A percentile compares a stretch with the other conserved stretches of the same genome.
Evolutionary conservation across 2,329 filamentous ascomycete genomes (phyloP).

Genomic region (Ciborinia camelliae): DNA sequence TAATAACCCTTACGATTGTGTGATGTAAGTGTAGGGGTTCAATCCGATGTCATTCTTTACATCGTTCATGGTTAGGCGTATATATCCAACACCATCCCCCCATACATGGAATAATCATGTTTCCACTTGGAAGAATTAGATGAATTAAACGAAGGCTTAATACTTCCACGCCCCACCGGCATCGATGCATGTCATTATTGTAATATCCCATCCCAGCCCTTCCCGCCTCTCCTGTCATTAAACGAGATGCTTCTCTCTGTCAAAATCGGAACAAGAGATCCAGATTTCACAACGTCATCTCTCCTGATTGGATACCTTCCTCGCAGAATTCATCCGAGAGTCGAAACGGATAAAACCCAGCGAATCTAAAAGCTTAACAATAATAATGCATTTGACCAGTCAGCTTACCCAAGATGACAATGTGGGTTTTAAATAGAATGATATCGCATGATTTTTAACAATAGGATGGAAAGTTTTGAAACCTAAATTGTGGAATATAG

Average conservation of each 20-base stretch:
- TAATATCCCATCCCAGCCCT: neutral
- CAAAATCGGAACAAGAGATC: neutral
- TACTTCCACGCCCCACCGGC: neutral
- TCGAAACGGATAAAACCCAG: neutral
- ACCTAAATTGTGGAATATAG: neutral
- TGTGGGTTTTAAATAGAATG: neutral
- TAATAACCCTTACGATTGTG: no score
- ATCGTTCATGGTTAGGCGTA: neutral
- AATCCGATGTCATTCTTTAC: no score
- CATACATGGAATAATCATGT: neutral
- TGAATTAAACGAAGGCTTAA: neutral
- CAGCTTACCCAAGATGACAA: neutral
- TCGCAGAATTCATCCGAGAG: neutral
- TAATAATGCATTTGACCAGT: neutral
- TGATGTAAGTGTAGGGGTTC: no score
- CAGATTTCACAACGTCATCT: neutral
- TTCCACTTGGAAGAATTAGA: neutral
- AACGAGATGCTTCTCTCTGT: neutral
- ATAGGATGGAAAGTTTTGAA: no score
- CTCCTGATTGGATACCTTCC: neutral
- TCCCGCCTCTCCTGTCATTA: neutral
- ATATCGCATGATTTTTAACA: neutral
- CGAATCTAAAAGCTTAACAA: neutral
- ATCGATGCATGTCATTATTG: neutral
- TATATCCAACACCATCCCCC: neutral